phyloP scores from a whole-genome alignment of 2,329 filamentous ascomycete genomes.

The Aspergillus nomiae region DNA sequence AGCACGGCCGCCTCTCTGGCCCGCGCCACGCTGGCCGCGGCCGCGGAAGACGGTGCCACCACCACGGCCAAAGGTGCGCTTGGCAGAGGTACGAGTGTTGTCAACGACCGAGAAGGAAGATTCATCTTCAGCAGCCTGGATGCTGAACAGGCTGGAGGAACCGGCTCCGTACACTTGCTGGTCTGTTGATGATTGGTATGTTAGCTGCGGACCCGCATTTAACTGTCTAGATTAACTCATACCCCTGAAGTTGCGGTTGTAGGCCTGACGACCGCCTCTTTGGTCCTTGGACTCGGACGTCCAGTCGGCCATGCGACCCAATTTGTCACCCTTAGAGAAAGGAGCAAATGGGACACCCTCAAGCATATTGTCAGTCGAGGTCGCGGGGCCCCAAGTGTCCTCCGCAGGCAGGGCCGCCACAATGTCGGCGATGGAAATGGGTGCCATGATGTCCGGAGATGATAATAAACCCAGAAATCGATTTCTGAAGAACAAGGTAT shows the following conservation, averaged over 20 bases:
- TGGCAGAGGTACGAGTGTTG: slow-evolving; percentile 83
- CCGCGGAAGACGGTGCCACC: slow-evolving; percentile 88
- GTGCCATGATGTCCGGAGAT: slow-evolving; percentile 46
- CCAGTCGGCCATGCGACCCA: slow-evolving; percentile 99
- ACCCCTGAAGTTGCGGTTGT: slow-evolving; percentile 94
- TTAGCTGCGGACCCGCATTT: neutral
- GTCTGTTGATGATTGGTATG: slow-evolving; percentile 55
- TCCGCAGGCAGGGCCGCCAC: slow-evolving; percentile 72
- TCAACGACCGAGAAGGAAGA: slow-evolving; percentile 97
- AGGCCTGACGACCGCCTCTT: slow-evolving; percentile 80
- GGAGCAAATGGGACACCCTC: slow-evolving; percentile 96
- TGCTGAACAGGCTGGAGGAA: slow-evolving; percentile 81
- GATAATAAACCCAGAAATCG: neutral
- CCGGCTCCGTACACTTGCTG: slow-evolving; percentile 96
- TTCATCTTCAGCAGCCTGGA: slow-evolving; percentile 92
- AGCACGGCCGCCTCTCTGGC: slow-evolving; percentile 69
- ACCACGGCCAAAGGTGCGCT: slow-evolving; percentile 80
- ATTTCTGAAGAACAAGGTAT: neutral
- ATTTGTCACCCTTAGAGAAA: slow-evolving; percentile 97
- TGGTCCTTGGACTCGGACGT: slow-evolving; percentile 80
- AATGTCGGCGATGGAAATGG: slow-evolving; percentile 63
- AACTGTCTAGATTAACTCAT: slow-evolving; percentile 22
- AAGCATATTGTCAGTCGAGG: slow-evolving; percentile 82
- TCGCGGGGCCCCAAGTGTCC: slow-evolving; percentile 84
- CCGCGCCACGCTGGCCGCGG: slow-evolving; percentile 69